Evolutionary conservation across 495 filamentous ascomycete species (phyloP).

Genomic region (Penicillium longicatenatum): DNA sequence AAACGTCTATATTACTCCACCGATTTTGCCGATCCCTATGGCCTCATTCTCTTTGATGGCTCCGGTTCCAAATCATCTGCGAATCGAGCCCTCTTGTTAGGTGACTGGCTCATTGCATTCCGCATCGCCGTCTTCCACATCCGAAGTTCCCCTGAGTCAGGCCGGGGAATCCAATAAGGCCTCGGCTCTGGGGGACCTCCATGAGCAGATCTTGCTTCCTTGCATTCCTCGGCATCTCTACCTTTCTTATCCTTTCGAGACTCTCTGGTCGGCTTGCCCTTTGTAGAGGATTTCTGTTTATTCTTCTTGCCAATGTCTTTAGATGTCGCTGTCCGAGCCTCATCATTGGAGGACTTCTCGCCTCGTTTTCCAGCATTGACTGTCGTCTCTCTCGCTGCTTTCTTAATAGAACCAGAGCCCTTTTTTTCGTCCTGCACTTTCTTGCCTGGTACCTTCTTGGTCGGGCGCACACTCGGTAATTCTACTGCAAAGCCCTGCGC

Average conservation of each 20-base stretch:
- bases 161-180: not conserved
- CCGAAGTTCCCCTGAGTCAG: not conserved
- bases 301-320: not conserved
- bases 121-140: not conserved
- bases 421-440: not conserved
- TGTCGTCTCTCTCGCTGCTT: not conserved
- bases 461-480: not conserved
- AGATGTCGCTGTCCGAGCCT: not conserved
- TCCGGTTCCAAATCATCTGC: not conserved
- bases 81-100: not conserved
- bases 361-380: not conserved
- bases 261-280: not conserved
- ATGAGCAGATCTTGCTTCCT: not conserved
- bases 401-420: not conserved
- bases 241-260: not conserved
- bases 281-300: not conserved
- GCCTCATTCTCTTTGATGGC: not conserved
- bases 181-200: not conserved
- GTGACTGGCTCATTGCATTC: not conserved
- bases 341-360: not conserved
- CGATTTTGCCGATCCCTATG: not conserved
- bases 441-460: not conserved
- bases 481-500: not conserved
- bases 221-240: not conserved
- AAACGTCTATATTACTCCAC: not conserved